phyloP scores from a whole-genome alignment of 805 yeast species.

The Priceomyces medius region DNA sequence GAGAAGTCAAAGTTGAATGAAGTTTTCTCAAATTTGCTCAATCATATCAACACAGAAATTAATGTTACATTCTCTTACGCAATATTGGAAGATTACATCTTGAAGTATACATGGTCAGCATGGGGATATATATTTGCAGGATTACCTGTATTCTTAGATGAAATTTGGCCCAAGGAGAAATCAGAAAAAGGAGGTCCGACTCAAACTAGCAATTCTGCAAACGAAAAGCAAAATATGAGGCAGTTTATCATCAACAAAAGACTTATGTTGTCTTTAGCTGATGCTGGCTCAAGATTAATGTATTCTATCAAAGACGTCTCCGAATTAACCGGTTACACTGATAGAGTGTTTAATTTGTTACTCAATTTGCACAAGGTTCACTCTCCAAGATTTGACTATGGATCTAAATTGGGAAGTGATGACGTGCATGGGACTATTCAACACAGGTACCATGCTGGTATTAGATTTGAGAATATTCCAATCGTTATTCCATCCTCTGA shows the following conservation, averaged over 20 bases:
- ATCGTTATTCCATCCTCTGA: conserved; percentile 70
- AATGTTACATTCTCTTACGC: conserved; percentile 65
- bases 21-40: conserved; percentile 55
- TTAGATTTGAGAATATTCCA: conserved; percentile 79
- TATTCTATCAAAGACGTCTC: conserved; percentile 90
- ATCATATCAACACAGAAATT: conserved; percentile 55
- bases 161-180: conserved; percentile 30
- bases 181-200: background rate
- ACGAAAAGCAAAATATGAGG: conserved; percentile 67
- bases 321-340: conserved; percentile 88
- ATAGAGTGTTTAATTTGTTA: conserved; percentile 73
- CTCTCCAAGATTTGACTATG: conserved; percentile 55
- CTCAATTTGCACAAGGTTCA: conserved; percentile 82
- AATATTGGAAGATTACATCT: conserved; percentile 77
- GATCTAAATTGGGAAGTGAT: conserved; percentile 40
- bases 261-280: conserved; percentile 85
- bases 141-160: conserved; percentile 76
- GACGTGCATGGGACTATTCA: conserved; percentile 81
- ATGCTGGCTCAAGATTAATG: conserved; percentile 93
- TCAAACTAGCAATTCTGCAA: conserved; percentile 14
- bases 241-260: conserved; percentile 89
- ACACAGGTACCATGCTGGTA: conserved; percentile 64
- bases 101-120: conserved; percentile 93
- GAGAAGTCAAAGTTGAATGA: conserved; percentile 66
- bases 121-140: conserved; percentile 91